A percentile compares a stretch with the other conserved stretches of the same genome.
Conservation (phyloP, 139 green algal species). For the Chlorella sorokiniana region DNA sequence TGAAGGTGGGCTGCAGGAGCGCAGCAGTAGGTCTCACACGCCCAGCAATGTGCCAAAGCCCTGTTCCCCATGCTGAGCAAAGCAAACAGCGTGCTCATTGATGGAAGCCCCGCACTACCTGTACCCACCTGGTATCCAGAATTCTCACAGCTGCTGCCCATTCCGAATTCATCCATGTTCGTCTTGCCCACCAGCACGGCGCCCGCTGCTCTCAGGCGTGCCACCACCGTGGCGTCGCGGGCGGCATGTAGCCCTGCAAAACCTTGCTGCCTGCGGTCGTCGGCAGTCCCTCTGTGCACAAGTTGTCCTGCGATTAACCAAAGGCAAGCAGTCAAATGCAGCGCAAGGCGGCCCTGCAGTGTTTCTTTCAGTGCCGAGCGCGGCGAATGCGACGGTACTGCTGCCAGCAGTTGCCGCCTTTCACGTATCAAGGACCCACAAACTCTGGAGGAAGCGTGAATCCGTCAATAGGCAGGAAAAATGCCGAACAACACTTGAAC, state of each 20-base stretch:
- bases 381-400: too few species aligned
- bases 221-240: constrained; percentile 81
- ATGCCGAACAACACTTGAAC: not conserved
- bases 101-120: not conserved
- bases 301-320: constrained; percentile 84
- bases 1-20: constrained; percentile 49
- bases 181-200: constrained; percentile 95
- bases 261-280: constrained; percentile 88
- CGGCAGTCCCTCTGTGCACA: constrained; percentile 82
- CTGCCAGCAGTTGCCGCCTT: too few species aligned
- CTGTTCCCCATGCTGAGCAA: not conserved
- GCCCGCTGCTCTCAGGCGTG: constrained; percentile 72
- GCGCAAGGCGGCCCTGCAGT: not conserved
- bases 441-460: not conserved
- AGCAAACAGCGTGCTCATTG: too few species aligned
- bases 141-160: constrained; percentile 94
- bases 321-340: not conserved
- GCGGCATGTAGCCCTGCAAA: constrained; percentile 74
- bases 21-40: too few species aligned
- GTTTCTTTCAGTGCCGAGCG: too few species aligned
- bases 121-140: constrained; percentile 78
- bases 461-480: not conserved
- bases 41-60: not conserved
- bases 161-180: constrained; percentile 99
- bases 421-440: too few species aligned